Conservation (phyloP, 164 flowering plant genomes). For the Cinnamomum micranthum region DNA sequence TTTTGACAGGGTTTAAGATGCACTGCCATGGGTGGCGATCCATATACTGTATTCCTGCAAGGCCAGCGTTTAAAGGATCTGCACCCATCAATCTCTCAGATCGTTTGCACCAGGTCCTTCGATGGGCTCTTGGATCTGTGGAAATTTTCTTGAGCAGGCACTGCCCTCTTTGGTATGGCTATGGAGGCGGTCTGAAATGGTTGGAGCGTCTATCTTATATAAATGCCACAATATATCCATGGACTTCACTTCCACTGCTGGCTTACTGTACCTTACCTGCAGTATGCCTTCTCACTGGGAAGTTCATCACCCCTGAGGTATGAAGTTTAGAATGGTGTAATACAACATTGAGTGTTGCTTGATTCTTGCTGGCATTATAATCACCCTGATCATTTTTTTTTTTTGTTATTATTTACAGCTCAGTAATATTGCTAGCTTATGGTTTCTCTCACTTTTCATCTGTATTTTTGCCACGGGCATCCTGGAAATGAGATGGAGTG, state of each 20-base stretch:
- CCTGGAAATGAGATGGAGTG: constrained; percentile 71
- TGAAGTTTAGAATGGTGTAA: not conserved
- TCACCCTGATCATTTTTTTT: constrained; percentile 6
- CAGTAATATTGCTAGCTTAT: constrained; percentile 53
- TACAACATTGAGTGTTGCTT: not conserved
- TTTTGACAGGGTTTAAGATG: constrained; percentile 88
- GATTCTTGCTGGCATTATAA: not conserved
- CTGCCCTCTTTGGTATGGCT: constrained; percentile 75
- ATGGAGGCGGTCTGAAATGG: constrained; percentile 82
- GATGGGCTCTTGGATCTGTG: constrained; percentile 94
- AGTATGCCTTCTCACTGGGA: constrained; percentile 85
- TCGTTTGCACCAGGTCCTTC: constrained; percentile 89
- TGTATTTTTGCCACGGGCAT: constrained; percentile 53
- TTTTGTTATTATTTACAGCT: constrained; percentile 34
- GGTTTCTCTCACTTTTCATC: constrained; percentile 61
- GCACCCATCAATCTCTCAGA: constrained; percentile 91
- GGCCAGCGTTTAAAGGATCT: constrained; percentile 82
- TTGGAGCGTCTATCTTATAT: constrained; percentile 77
- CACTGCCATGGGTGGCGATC: constrained; percentile 99
- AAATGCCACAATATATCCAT: constrained; percentile 90
- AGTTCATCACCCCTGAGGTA: constrained; percentile 94
- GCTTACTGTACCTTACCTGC: constrained; percentile 90
- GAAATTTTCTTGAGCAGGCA: constrained; percentile 92
- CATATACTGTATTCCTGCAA: constrained; percentile 84
- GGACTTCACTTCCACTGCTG: constrained; percentile 78